Percentiles rank a stretch among this genome's conserved stretches.
phyloP scores from a whole-genome alignment of 2,329 filamentous ascomycete species.

The Colletotrichum tropicale region DNA sequence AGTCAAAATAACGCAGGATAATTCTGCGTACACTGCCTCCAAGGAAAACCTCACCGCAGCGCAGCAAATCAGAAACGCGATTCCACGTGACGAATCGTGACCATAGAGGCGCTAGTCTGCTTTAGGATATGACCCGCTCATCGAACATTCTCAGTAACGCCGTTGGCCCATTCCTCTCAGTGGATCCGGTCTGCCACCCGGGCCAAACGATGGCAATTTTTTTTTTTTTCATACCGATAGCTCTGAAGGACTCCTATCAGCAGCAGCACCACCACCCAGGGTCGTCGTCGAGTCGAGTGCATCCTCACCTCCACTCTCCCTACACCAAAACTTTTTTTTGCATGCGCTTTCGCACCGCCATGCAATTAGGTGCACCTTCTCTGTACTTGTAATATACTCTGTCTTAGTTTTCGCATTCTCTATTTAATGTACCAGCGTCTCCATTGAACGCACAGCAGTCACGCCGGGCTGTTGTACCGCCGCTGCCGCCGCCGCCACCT shows the following conservation, averaged over 20 bases:
- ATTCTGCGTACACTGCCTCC: background rate
- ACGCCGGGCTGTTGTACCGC: background rate
- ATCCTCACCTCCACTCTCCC: background rate
- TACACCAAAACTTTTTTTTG: background rate
- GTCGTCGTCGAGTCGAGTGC: background rate
- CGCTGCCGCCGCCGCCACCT: background rate
- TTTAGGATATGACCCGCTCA: background rate
- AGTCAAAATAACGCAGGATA: background rate
- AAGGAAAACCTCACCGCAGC: background rate
- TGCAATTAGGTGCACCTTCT: background rate
- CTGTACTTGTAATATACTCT: constrained; percentile 16
- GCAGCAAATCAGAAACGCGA: background rate
- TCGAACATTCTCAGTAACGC: background rate
- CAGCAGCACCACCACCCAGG: background rate
- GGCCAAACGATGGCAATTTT: background rate
- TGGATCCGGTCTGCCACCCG: background rate
- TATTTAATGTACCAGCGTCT: constrained; percentile 9
- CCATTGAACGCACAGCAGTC: background rate
- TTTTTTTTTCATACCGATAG: background rate
- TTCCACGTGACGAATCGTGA: background rate
- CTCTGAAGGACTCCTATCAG: background rate
- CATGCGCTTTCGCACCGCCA: background rate
- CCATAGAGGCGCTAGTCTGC: background rate
- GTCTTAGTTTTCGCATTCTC: background rate
- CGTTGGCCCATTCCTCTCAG: background rate